Conservation (phyloP, 1,284 basidiomycete species). For the Sphagnurus paluster region DNA sequence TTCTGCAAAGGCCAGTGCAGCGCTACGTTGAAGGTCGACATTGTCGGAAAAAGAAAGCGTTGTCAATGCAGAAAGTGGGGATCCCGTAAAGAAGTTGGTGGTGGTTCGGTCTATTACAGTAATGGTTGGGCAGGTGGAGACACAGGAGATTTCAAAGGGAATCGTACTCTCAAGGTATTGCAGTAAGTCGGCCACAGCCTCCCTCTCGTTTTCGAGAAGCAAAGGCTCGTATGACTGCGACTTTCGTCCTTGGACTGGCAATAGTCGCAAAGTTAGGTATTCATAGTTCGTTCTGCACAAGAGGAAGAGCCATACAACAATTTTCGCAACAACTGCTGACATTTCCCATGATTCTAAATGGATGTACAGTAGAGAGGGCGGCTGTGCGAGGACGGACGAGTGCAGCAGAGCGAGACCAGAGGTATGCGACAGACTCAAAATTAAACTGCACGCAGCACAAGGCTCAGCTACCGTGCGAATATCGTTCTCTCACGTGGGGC, state of each 20-base stretch:
- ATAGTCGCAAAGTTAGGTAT: slow-evolving; percentile 19
- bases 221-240: slow-evolving; percentile 92
- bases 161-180: slow-evolving; percentile 96
- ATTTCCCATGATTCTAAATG: slow-evolving; percentile 42
- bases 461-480: slow-evolving; percentile 19
- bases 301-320: slow-evolving; percentile 56
- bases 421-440: slow-evolving; percentile 19
- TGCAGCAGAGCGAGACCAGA: slow-evolving; percentile 18
- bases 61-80: slow-evolving; percentile 90
- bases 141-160: slow-evolving; percentile 8
- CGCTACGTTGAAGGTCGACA: slow-evolving; percentile 97
- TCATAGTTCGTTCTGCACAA: slow-evolving; percentile 11
- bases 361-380: slow-evolving; percentile 12
- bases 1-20: slow-evolving; percentile 97
- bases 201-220: slow-evolving; percentile 95
- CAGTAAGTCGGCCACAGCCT: slow-evolving; percentile 96
- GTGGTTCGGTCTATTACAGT: slow-evolving; percentile 78
- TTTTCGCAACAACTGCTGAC: slow-evolving; percentile 76
- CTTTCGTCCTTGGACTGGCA: slow-evolving; percentile 69
- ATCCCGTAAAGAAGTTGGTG: slow-evolving; percentile 95
- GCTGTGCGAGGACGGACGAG: slow-evolving; percentile 13
- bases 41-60: slow-evolving; percentile 99
- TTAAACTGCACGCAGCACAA: slow-evolving; percentile 15
- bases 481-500: slow-evolving; percentile 10
- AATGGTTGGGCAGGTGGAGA: slow-evolving; percentile 16